phyloP scores from a whole-genome alignment of 2,329 filamentous ascomycete species.

The Huntiella bhutanensis region DNA sequence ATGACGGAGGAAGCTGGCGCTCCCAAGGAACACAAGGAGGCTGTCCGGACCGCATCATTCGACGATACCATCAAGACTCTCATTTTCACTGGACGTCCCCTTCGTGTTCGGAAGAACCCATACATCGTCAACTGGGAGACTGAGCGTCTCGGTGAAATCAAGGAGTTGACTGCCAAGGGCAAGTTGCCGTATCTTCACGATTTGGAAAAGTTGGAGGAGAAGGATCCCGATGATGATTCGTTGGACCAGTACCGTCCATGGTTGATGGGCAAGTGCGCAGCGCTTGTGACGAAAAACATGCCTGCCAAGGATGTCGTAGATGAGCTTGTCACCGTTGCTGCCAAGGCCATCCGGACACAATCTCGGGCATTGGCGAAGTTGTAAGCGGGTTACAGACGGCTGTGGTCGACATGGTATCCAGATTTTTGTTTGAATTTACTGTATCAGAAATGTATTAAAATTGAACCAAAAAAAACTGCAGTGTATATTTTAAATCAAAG shows the following conservation, averaged over 20 bases:
- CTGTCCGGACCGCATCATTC: slow-evolving; percentile 75
- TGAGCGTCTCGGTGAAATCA: slow-evolving; percentile 78
- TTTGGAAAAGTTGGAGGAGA: slow-evolving; percentile 58
- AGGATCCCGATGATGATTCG: slow-evolving; percentile 59
- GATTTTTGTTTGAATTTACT: background rate
- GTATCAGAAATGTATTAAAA: background rate
- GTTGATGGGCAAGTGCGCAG: slow-evolving; percentile 93
- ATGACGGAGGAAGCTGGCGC: slow-evolving; percentile 87
- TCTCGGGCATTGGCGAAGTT: slow-evolving; percentile 47
- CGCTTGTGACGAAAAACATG: slow-evolving; percentile 86
- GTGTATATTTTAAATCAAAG: slow-evolving; percentile 1
- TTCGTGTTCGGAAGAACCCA: slow-evolving; percentile 80
- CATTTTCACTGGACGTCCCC: slow-evolving; percentile 92
- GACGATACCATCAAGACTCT: slow-evolving; percentile 94
- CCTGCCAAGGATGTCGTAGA: slow-evolving; percentile 80
- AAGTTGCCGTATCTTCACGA: slow-evolving; percentile 87
- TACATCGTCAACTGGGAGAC: slow-evolving; percentile 96
- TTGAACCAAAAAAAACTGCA: background rate
- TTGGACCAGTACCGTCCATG: slow-evolving; percentile 83
- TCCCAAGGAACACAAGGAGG: slow-evolving; percentile 84
- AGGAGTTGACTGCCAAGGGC: slow-evolving; percentile 74
- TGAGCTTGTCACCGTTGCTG: slow-evolving; percentile 75
- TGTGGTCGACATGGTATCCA: too few relatives aligned
- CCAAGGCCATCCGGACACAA: slow-evolving; percentile 48
- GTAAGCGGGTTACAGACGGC: slow-evolving; percentile 23